A percentile compares a stretch with the other conserved stretches of the same genome.
phyloP scores from a whole-genome alignment of 2,329 filamentous ascomycete genomes.

The Aspergillus pseudonomiae region DNA sequence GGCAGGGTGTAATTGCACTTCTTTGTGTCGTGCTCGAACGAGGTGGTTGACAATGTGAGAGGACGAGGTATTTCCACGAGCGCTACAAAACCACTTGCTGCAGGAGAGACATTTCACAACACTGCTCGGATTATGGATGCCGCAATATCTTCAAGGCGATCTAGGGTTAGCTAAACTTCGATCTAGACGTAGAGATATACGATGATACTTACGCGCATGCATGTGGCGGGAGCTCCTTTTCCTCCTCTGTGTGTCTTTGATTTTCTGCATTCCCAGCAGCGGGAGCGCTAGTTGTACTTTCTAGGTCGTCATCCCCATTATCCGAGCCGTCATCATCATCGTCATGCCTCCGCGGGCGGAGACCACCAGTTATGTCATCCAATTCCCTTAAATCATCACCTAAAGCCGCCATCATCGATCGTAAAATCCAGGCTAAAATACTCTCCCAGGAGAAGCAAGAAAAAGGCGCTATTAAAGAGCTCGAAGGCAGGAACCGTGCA shows the following conservation, averaged over 20 bases:
- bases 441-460: slow-evolving; percentile 79
- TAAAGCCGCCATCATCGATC: slow-evolving; percentile 78
- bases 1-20: slow-evolving; percentile 92
- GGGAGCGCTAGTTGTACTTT: slow-evolving; percentile 77
- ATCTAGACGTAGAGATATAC: slow-evolving; percentile 19
- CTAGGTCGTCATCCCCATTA: slow-evolving; percentile 76
- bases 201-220: slow-evolving; percentile 80
- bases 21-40: slow-evolving; percentile 95
- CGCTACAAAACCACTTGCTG: slow-evolving; percentile 99
- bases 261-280: slow-evolving; percentile 72
- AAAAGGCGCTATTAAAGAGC: slow-evolving; percentile 39
- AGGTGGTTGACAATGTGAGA: slow-evolving; percentile 99
- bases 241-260: slow-evolving; percentile 67
- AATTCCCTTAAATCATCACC: slow-evolving; percentile 76
- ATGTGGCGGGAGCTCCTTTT: slow-evolving; percentile 88
- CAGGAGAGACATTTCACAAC: slow-evolving; percentile 96
- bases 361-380: slow-evolving; percentile 67
- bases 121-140: slow-evolving; percentile 91
- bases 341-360: slow-evolving; percentile 71
- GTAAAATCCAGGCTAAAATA: slow-evolving; percentile 77
- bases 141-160: slow-evolving; percentile 72
- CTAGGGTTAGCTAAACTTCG: slow-evolving; percentile 12
- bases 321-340: slow-evolving; percentile 91
- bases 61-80: slow-evolving; percentile 91
- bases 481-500: neutral